Conservation (phyloP, 768 basidiomycete genomes). For the Russula ochroleuca region DNA sequence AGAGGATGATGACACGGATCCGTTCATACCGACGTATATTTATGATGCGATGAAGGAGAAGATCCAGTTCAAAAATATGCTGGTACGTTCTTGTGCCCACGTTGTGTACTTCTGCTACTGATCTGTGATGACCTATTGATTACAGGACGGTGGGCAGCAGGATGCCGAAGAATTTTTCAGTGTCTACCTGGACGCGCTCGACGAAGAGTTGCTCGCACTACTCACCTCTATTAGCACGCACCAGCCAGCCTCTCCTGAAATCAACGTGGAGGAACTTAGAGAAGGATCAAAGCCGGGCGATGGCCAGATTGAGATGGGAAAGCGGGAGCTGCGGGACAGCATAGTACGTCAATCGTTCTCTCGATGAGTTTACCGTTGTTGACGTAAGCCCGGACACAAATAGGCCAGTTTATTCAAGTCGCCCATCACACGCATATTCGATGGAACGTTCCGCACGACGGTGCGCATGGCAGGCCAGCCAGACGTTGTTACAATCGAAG, state of each 20-base stretch:
- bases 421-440: conserved; percentile 88
- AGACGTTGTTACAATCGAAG: conserved; percentile 87
- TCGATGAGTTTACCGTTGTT: not conserved
- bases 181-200: conserved; percentile 89
- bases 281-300: conserved; percentile 49
- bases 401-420: conserved; percentile 79
- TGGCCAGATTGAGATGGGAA: conserved; percentile 92
- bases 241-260: conserved; percentile 31
- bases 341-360: conserved; percentile 48
- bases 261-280: conserved; percentile 43
- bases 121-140: conserved; percentile 13
- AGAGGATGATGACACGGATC: conserved; percentile 51
- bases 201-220: conserved; percentile 80
- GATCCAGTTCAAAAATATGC: conserved; percentile 88
- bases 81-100: conserved; percentile 45
- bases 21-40: conserved; percentile 79
- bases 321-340: conserved; percentile 79
- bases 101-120: not conserved
- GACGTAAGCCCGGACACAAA: not conserved
- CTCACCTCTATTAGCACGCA: conserved; percentile 47
- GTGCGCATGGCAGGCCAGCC: too few relatives aligned
- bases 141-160: conserved; percentile 86
- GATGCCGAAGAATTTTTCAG: conserved; percentile 98
- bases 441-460: conserved; percentile 87
- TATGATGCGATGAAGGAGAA: conserved; percentile 93